Percentiles rank a stretch among this genome's conserved stretches.
phyloP scores from a whole-genome alignment of 179 eudicot species.

The Carnegiea gigantea region DNA sequence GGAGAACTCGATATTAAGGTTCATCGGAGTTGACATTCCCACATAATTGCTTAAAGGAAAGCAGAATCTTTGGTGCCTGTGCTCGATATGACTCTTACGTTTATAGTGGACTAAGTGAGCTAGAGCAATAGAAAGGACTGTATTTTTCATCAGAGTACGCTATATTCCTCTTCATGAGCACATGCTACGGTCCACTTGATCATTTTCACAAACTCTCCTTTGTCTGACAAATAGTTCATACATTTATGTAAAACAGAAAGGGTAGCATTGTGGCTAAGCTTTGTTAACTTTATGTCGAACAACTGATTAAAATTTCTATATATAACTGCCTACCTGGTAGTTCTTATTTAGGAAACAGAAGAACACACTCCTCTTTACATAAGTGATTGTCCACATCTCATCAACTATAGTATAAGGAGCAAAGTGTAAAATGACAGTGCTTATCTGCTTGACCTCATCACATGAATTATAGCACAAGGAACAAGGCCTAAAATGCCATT shows the following conservation, averaged over 20 bases:
- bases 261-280: neutral
- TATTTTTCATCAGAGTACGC: too few relatives aligned
- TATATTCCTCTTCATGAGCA: neutral
- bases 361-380: conserved; percentile 5
- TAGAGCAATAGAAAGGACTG: neutral
- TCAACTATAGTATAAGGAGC: conserved; percentile 2
- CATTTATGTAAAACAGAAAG: neutral
- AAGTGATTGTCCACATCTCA: neutral
- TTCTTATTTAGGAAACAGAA: conserved; percentile 18
- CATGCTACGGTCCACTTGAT: neutral
- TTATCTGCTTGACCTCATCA: conserved; percentile 7
- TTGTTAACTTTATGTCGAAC: neutral
- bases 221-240: neutral
- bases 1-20: conserved; percentile 4
- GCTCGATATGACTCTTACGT: neutral
- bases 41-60: neutral
- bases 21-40: neutral
- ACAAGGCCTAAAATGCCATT: conserved; percentile 10
- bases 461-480: conserved; percentile 2
- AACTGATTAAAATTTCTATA: neutral
- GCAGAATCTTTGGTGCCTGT: neutral
- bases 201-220: neutral
- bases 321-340: neutral
- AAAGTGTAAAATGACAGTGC: conserved; percentile 7
- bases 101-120: neutral